Conservation (phyloP, 2,329 filamentous ascomycete genomes). For the Claviceps sp. region DNA sequence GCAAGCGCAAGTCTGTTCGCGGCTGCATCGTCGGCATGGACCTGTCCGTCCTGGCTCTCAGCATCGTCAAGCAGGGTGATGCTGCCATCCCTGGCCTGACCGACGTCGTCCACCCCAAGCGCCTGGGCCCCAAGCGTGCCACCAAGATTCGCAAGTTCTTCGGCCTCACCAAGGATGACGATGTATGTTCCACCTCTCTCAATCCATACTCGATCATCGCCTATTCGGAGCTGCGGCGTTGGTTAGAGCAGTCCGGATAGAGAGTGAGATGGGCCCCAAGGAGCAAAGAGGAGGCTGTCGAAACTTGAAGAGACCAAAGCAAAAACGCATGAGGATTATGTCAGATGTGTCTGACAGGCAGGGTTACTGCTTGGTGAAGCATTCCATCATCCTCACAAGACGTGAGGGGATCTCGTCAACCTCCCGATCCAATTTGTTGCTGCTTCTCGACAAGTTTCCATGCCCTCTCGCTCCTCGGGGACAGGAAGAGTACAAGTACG, state of each 20-base stretch:
- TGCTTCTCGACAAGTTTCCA: not conserved
- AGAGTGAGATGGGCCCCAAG: conserved; percentile 39
- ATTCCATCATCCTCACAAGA: not conserved
- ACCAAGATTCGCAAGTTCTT: conserved; percentile 99
- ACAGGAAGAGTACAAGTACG: conserved; percentile 9
- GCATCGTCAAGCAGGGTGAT: conserved; percentile 97
- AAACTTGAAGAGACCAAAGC: not conserved
- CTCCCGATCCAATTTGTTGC: not conserved
- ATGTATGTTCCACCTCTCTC: conserved; percentile 66
- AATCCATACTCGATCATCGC: conserved; percentile 50
- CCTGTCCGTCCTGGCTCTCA: conserved; percentile 84
- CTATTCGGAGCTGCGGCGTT: conserved; percentile 45
- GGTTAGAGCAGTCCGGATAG: conserved; percentile 36
- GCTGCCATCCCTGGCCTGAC: conserved; percentile 87
- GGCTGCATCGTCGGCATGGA: conserved; percentile 98
- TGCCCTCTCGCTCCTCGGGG: conserved; percentile 3
- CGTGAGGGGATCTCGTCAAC: not conserved
- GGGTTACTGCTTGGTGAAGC: not conserved
- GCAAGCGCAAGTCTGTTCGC: conserved; percentile 98
- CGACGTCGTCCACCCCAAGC: conserved; percentile 97
- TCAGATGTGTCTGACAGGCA: not conserved
- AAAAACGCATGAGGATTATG: not conserved
- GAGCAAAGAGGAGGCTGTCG: not conserved
- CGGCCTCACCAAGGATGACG: conserved; percentile 99
- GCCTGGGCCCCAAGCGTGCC: conserved; percentile 97